Evolutionary conservation across 164 flowering plant genomes (phyloP).

Genomic region (Warburgia ugandensis): DNA sequence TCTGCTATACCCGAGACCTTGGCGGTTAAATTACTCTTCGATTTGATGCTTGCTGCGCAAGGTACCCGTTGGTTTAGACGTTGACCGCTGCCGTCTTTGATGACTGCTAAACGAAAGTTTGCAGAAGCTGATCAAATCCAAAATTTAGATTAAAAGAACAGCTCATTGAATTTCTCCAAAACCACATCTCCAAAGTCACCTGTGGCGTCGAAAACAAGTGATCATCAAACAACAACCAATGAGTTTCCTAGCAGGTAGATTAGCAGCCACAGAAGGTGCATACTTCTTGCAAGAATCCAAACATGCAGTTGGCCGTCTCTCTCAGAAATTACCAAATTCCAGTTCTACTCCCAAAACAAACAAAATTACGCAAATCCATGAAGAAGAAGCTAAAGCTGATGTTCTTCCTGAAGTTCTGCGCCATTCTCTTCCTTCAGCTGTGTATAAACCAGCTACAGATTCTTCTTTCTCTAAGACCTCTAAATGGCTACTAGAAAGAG

Average conservation of each 20-base stretch:
- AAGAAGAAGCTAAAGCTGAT: constrained; percentile 37
- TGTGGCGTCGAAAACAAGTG: too few relatives aligned
- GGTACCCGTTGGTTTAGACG: too few relatives aligned
- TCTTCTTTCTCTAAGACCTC: constrained; percentile 37
- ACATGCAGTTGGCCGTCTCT: constrained; percentile 52
- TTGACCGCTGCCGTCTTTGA: too few relatives aligned
- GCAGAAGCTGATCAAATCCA: too few relatives aligned
- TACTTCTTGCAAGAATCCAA: constrained; percentile 81
- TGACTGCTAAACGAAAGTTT: too few relatives aligned
- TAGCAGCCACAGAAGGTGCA: constrained; percentile 70
- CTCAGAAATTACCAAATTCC: constrained; percentile 28
- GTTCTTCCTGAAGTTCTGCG: constrained; percentile 77
- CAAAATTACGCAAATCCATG: not conserved
- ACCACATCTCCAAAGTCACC: too few relatives aligned
- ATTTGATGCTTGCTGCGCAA: too few relatives aligned
- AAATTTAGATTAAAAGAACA: too few relatives aligned
- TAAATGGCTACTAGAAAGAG: constrained; percentile 43
- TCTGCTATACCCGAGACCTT: too few relatives aligned
- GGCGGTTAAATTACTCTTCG: too few relatives aligned
- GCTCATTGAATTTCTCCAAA: too few relatives aligned
- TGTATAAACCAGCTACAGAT: constrained; percentile 14
- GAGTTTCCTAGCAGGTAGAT: constrained; percentile 80
- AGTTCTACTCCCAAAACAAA: constrained; percentile 11
- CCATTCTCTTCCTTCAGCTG: constrained; percentile 62
- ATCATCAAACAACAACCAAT: too few relatives aligned